Percentiles rank a stretch among this genome's conserved stretches.
Conservation (phyloP, 148 eudicot species). For the Silene conica region DNA sequence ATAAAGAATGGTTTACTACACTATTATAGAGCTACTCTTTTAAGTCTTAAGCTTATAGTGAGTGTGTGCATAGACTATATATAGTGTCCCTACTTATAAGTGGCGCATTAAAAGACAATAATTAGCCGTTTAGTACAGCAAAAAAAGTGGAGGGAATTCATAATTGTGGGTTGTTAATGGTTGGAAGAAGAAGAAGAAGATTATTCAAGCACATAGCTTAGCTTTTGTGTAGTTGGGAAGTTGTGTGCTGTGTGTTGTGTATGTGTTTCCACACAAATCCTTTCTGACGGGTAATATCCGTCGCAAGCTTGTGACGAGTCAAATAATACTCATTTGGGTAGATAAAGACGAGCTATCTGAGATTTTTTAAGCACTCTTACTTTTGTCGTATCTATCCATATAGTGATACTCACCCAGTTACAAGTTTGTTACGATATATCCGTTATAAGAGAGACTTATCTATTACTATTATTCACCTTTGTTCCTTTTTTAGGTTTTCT, state of each 20-base stretch:
- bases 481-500: neutral
- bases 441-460: too few relatives aligned
- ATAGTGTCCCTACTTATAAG: neutral
- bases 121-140: conserved; percentile 16
- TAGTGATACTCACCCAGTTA: too few relatives aligned
- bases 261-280: conserved; percentile 8
- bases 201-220: neutral
- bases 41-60: neutral
- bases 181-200: conserved; percentile 9
- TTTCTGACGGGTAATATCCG: too few relatives aligned
- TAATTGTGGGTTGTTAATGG: conserved; percentile 25
- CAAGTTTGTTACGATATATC: too few relatives aligned
- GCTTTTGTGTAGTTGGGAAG: conserved; percentile 18
- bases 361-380: too few relatives aligned
- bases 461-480: neutral
- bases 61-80: neutral
- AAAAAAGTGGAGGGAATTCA: conserved; percentile 15
- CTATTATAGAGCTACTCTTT: too few relatives aligned
- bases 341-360: too few relatives aligned
- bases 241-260: neutral
- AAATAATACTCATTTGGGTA: too few relatives aligned
- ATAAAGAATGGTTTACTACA: conserved; percentile 15
- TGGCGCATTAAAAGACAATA: neutral
- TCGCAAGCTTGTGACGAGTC: too few relatives aligned
- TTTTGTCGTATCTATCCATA: too few relatives aligned